phyloP scores from a whole-genome alignment of 2,329 filamentous ascomycete genomes.

The Penicillium hordei region DNA sequence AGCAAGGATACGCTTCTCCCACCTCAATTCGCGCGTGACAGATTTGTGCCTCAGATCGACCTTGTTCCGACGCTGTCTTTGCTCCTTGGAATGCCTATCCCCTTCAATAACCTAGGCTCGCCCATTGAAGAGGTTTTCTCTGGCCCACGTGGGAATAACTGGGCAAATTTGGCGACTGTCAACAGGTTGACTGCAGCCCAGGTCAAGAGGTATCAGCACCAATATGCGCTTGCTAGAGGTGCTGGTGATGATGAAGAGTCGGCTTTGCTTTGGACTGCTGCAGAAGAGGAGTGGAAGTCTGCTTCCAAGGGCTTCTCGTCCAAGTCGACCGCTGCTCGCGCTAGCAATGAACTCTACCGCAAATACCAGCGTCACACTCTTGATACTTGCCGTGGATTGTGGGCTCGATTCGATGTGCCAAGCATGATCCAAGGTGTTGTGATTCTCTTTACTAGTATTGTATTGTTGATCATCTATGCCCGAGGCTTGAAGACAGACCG shows the following conservation, averaged over 20 bases:
- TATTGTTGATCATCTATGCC: conserved; percentile 72
- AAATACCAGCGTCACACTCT: conserved; percentile 78
- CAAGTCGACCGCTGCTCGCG: conserved; percentile 39
- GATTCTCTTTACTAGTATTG: conserved; percentile 67
- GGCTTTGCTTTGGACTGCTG: conserved; percentile 59
- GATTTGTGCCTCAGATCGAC: conserved; percentile 81
- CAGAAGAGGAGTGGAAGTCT: conserved; percentile 55
- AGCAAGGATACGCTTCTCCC: conserved; percentile 58
- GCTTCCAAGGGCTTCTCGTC: conserved; percentile 43
- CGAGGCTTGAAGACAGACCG: conserved; percentile 55
- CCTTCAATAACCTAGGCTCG: conserved; percentile 90
- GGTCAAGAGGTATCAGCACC: conserved; percentile 82
- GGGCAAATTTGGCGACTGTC: conserved; percentile 73
- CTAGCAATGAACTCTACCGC: conserved; percentile 59
- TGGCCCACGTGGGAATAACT: conserved; percentile 66
- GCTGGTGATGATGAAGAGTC: conserved; percentile 62
- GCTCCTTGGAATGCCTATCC: conserved; percentile 85
- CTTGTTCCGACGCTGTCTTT: conserved; percentile 88
- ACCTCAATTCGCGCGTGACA: conserved; percentile 68
- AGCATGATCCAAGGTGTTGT: conserved; percentile 80
- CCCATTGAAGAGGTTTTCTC: conserved; percentile 94
- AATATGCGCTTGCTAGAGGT: conserved; percentile 73
- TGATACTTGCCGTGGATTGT: conserved; percentile 74
- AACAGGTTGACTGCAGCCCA: conserved; percentile 78
- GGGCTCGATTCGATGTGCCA: conserved; percentile 86